Evolutionary conservation across 345 rosid genomes (phyloP), one percentile per base, ranked within the genome.

Genomic region (Sonneratia caseolaris): DNA sequence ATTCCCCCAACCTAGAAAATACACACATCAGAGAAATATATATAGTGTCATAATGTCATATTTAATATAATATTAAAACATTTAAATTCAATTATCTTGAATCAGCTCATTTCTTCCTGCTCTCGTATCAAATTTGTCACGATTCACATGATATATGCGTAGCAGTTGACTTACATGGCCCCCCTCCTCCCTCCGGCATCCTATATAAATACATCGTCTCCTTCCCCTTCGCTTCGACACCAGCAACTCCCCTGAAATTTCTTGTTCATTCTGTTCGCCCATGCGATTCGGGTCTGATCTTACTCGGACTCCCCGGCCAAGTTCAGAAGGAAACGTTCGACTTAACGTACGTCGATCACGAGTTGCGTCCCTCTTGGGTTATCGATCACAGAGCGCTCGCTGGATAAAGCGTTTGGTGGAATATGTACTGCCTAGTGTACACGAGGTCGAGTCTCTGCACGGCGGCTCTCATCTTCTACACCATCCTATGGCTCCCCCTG

Each of bases 391-490:
- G 27, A 14, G 11, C 22, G 22, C n/a, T 27, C 32, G 32, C 32
- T 27, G 32, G 32, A n/a, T 19, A n/a, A 21, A 59, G 64, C 15
- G 2, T 8, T 4, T 2, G 0, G 21, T 51, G 49, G 19, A 14
- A 89, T 4, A 42, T 91, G 91, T 83, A 86, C 15, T 78, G 83
- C 75, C 66, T 75, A 24, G 47, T 84, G 73, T 77, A 81, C 75
- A 78, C 84, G 4, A 72, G 78, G 71, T 83, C 88, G 12, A 75
- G 79, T 11, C 69, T 86, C 57, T 79, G 79, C 84, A 80, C 75
- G 68, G 89, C 83, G 5, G 80, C 82, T 37, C 57, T 91, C 64
- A 72, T 86, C 43, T 85, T 88, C 78, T 86, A 79, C 84, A 84
- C 84, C 18, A 84, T 83, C 73, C 76, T 89, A 15, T 76, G 84